Conservation (phyloP, 2,329 filamentous ascomycete genomes). For the Calonectria leucothoes region DNA sequence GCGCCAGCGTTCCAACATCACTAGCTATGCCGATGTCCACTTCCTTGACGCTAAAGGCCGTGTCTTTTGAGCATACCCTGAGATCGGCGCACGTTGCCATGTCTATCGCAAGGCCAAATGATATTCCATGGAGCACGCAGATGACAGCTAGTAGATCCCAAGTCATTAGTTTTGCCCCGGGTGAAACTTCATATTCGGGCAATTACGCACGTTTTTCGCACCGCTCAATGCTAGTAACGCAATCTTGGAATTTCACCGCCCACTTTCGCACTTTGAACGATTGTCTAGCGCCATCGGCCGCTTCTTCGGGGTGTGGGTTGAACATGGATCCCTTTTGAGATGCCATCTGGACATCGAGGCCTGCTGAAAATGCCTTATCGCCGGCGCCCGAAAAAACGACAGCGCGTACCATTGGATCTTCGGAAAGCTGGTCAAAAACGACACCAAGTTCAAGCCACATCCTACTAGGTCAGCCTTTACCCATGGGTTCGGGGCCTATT, state of each 20-base stretch:
- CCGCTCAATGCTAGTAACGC: slow-evolving; percentile 78
- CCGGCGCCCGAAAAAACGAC: slow-evolving; percentile 84
- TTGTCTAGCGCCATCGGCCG: slow-evolving; percentile 70
- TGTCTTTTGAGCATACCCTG: slow-evolving; percentile 68
- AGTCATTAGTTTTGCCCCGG: background rate
- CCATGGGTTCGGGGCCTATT: too few relatives aligned
- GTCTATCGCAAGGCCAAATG: slow-evolving; percentile 81
- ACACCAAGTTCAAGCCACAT: slow-evolving; percentile 86
- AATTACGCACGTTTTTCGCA: slow-evolving; percentile 81
- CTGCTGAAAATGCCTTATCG: slow-evolving; percentile 84
- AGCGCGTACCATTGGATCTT: slow-evolving; percentile 76
- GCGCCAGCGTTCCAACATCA: slow-evolving; percentile 78
- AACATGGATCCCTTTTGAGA: slow-evolving; percentile 60
- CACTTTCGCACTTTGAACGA: slow-evolving; percentile 72
- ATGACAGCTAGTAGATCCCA: slow-evolving; percentile 72
- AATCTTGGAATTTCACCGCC: slow-evolving; percentile 82
- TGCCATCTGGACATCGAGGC: slow-evolving; percentile 82
- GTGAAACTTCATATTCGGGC: background rate
- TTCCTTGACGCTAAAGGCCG: slow-evolving; percentile 78
- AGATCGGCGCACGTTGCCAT: slow-evolving; percentile 76
- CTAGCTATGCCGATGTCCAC: slow-evolving; percentile 84
- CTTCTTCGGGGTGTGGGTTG: slow-evolving; percentile 30
- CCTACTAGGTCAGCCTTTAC: background rate
- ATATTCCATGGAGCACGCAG: slow-evolving; percentile 79
- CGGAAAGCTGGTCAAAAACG: slow-evolving; percentile 78